phyloP scores from a whole-genome alignment of 306 rosid genomes.

The Delonix regia region DNA sequence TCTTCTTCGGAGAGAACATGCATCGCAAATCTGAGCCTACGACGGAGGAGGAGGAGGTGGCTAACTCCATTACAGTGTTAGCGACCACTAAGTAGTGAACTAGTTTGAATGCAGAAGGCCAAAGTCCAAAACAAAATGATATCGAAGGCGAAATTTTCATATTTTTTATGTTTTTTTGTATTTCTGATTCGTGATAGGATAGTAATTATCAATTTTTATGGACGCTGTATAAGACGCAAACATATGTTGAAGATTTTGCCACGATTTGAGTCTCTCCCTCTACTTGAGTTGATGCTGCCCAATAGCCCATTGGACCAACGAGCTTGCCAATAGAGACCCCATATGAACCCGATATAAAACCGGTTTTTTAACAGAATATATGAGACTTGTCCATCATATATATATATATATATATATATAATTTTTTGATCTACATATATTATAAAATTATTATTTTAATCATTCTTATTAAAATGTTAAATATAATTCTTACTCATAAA shows the following conservation, averaged over 20 bases:
- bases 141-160: not conserved
- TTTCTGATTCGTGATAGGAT: not conserved
- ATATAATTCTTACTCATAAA: too few species aligned
- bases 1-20: slow-evolving; percentile 28
- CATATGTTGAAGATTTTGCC: slow-evolving; percentile 42
- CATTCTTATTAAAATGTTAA: too few species aligned
- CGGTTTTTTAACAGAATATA: too few species aligned
- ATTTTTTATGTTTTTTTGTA: not conserved
- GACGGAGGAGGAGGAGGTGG: slow-evolving; percentile 38
- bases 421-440: too few species aligned
- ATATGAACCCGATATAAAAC: not conserved
- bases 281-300: not conserved
- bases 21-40: slow-evolving; percentile 38
- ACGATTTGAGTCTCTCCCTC: slow-evolving; percentile 35
- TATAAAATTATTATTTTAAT: too few species aligned
- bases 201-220: not conserved
- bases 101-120: not conserved
- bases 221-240: not conserved
- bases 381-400: too few species aligned
- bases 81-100: not conserved
- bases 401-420: too few species aligned
- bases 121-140: too few species aligned
- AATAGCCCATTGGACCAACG: not conserved
- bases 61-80: slow-evolving; percentile 56
- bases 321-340: not conserved